These are phyloP conservation scores for Hypoxylon sp. DNA, from an alignment of 2,329 filamentous ascomycete species.

Conservation along the genomic window DNA sequence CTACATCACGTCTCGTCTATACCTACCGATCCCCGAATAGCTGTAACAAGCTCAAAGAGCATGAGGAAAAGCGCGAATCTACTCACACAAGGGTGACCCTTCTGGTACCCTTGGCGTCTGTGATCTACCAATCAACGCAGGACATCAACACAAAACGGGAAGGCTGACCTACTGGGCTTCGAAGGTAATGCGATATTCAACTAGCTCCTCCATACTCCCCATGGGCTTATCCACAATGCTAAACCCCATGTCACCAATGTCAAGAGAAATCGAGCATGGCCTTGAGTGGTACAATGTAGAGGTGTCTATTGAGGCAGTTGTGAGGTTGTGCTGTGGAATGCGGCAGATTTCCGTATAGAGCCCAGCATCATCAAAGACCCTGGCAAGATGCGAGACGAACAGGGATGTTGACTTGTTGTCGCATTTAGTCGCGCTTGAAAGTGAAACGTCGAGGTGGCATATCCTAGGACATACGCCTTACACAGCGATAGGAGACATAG, in stretches of 20 bases:
- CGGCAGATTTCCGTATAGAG: constrained; percentile 14
- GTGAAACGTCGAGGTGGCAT: constrained; percentile 35
- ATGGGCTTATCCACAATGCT: constrained; percentile 27
- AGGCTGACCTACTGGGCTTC: constrained; percentile 21
- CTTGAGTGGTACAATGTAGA: constrained; percentile 11
- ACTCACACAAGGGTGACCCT: constrained; percentile 21
- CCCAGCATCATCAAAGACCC: constrained; percentile 21
- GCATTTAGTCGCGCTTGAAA: constrained; percentile 27
- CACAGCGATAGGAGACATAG: too few species aligned
- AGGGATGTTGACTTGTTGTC: constrained; percentile 28
- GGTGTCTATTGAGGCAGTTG: constrained; percentile 6
- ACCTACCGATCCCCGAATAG: constrained; percentile 27
- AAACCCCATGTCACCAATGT: constrained; percentile 21
- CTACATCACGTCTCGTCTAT: constrained; percentile 22
- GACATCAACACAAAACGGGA: constrained; percentile 29
- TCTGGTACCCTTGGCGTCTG: constrained; percentile 22
- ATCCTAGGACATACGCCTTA: constrained; percentile 14
- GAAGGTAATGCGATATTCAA: constrained; percentile 14
- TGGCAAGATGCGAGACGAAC: constrained; percentile 32
- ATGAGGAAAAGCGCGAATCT: constrained; percentile 22
- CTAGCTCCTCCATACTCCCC: constrained; percentile 24
- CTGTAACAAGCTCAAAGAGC: constrained; percentile 26
- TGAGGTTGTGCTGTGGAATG: constrained; percentile 12
- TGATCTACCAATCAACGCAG: constrained; percentile 27
- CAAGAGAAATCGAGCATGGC: constrained; percentile 8